Percentiles rank a stretch among this genome's conserved stretches.
These are phyloP conservation scores for Trichopus zeylanicus DNA, from an alignment of 116 monocot species.

Conservation along the genomic window DNA sequence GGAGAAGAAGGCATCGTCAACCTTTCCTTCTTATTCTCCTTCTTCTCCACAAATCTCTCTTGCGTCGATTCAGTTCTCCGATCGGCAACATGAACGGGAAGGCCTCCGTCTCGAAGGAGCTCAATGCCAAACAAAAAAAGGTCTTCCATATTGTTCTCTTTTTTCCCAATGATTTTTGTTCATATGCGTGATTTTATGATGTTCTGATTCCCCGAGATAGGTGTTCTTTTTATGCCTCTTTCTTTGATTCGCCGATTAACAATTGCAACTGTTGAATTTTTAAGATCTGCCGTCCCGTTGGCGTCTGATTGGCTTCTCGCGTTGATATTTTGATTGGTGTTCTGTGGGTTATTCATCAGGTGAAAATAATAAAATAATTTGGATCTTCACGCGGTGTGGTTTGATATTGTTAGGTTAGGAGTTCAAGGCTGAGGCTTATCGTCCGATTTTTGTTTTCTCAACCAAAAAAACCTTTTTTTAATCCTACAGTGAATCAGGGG, in stretches of 20 bases:
- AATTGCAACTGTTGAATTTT: too few species aligned
- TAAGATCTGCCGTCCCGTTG: not conserved
- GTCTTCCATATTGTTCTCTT: constrained; percentile 16
- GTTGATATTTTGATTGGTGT: not conserved
- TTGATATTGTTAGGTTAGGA: not conserved
- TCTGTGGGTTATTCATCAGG: not conserved
- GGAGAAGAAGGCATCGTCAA: not conserved
- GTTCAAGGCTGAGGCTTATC: too few species aligned
- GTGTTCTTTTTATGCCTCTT: not conserved
- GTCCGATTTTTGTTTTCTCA: not conserved
- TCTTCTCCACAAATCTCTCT: not conserved
- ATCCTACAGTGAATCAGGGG: not conserved
- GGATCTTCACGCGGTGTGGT: not conserved
- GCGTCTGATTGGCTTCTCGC: not conserved
- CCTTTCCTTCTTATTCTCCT: not conserved
- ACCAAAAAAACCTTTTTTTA: too few species aligned
- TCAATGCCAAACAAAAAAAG: constrained; percentile 57
- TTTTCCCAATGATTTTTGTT: not conserved
- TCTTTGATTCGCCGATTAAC: not conserved
- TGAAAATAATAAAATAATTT: not conserved
- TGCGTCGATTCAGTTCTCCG: too few species aligned
- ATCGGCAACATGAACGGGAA: constrained; percentile 44
- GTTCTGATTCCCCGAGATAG: not conserved
- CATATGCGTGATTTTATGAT: not conserved
- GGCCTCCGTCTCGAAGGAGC: constrained; percentile 54